Evolutionary conservation across 495 filamentous ascomycete genomes (phyloP).

Genomic region (Hyaloscypha hepaticicola): DNA sequence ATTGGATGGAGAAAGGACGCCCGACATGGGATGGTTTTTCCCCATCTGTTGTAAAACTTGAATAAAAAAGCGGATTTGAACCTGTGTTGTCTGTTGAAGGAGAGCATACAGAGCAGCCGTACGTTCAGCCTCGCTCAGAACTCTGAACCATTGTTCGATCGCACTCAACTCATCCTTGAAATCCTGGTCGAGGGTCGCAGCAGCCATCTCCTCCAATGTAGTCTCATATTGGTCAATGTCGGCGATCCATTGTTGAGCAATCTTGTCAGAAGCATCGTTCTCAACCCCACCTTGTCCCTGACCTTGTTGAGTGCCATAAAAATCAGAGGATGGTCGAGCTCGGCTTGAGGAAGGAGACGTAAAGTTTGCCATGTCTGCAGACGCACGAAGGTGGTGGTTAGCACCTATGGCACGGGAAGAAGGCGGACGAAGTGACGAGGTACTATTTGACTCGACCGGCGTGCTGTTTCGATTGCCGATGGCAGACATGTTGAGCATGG

Average conservation of each 20-base stretch:
- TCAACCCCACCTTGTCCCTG: conserved; percentile 68
- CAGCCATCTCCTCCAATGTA: conserved; percentile 97
- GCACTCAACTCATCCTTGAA: conserved; percentile 99
- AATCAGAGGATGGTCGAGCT: conserved; percentile 93
- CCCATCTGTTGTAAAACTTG: conserved; percentile 98
- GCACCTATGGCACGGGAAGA: conserved; percentile 75
- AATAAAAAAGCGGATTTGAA: conserved; percentile 99
- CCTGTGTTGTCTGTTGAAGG: conserved; percentile 96
- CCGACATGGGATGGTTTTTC: conserved; percentile 95
- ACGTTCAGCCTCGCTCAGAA: conserved; percentile 92
- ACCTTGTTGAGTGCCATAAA: conserved; percentile 70
- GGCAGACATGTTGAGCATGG: conserved; percentile 60
- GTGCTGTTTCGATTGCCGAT: conserved; percentile 97
- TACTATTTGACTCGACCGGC: conserved; percentile 71
- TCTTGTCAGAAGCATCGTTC: conserved; percentile 81
- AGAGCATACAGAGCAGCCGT: conserved; percentile 94
- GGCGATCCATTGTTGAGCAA: conserved; percentile 96
- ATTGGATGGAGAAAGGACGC: conserved; percentile 90
- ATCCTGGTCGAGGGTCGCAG: conserved; percentile 95
- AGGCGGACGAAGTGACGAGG: conserved; percentile 87
- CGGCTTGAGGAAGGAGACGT: conserved; percentile 72
- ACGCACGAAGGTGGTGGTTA: conserved; percentile 87
- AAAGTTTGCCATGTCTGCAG: conserved; percentile 93
- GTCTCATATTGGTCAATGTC: conserved; percentile 98
- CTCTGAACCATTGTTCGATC: conserved; percentile 99